Percentiles rank a stretch among this genome's conserved stretches.
Evolutionary conservation across 2,329 filamentous ascomycete species (phyloP).

Genomic region (Apiospora kogelbergensis): DNA sequence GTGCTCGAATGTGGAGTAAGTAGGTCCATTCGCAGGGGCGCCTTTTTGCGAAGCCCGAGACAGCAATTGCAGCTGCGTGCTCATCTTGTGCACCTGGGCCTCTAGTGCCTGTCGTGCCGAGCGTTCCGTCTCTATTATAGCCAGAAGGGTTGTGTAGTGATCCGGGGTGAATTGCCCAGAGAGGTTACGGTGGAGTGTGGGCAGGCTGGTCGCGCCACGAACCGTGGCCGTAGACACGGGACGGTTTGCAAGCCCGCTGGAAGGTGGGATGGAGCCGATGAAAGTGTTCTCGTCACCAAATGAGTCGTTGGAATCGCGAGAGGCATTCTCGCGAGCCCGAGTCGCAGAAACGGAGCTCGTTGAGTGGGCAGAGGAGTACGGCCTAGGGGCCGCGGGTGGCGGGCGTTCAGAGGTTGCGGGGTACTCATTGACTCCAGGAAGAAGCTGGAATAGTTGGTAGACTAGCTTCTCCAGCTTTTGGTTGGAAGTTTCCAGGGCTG

Average conservation of each 20-base stretch:
- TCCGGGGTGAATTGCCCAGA: constrained; percentile 38
- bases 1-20: constrained; percentile 39
- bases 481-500: constrained; percentile 51
- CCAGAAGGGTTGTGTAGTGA: constrained; percentile 49
- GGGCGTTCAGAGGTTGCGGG: constrained; percentile 27
- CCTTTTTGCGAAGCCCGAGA: constrained; percentile 39
- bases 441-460: constrained; percentile 47
- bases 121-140: constrained; percentile 58
- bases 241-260: constrained; percentile 28
- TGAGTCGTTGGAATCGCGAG: constrained; percentile 43
- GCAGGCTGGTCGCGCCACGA: constrained; percentile 46
- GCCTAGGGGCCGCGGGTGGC: constrained; percentile 24
- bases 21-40: constrained; percentile 32
- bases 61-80: constrained; percentile 48
- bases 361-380: background rate
- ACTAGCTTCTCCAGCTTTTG: constrained; percentile 54
- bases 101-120: constrained; percentile 56
- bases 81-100: constrained; percentile 53
- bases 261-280: constrained; percentile 39
- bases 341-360: background rate
- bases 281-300: constrained; percentile 48
- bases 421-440: constrained; percentile 39
- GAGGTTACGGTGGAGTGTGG: constrained; percentile 36
- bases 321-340: constrained; percentile 31
- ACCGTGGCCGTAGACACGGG: constrained; percentile 48